These are phyloP conservation scores for Boletales sp. DNA, from an alignment of 768 basidiomycete genomes.

Conservation along the genomic window DNA sequence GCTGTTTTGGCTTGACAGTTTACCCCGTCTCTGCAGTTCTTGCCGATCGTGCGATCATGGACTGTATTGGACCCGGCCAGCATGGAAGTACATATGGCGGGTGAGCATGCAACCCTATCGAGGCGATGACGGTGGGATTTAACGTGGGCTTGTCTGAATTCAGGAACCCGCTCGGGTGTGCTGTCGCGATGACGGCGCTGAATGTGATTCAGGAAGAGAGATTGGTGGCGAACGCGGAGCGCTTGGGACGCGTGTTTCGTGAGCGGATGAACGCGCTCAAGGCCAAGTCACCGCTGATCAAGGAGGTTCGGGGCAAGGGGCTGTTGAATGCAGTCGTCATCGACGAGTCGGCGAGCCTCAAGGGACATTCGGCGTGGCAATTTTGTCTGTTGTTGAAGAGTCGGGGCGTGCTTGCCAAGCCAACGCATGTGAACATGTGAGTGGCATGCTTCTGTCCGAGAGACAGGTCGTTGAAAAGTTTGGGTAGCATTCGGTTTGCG, in stretches of 20 bases:
- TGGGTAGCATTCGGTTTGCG: slow-evolving; percentile 84
- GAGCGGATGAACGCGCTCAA: slow-evolving; percentile 48
- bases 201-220: slow-evolving; percentile 88
- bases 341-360: slow-evolving; percentile 73
- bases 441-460: slow-evolving; percentile 26
- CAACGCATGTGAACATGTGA: slow-evolving; percentile 92
- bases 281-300: slow-evolving; percentile 61
- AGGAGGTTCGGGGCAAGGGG: slow-evolving; percentile 80
- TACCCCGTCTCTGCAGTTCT: slow-evolving; percentile 97
- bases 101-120: slow-evolving; percentile 34
- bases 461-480: neutral
- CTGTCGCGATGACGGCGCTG: slow-evolving; percentile 91
- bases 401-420: slow-evolving; percentile 90
- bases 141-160: neutral
- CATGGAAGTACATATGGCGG: slow-evolving; percentile 97
- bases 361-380: slow-evolving; percentile 91
- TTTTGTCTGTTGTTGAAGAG: slow-evolving; percentile 90
- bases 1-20: slow-evolving; percentile 42
- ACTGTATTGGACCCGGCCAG: slow-evolving; percentile 91
- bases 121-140: neutral
- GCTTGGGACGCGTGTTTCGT: slow-evolving; percentile 82
- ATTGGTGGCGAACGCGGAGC: slow-evolving; percentile 74
- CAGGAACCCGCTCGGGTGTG: slow-evolving; percentile 93
- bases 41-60: slow-evolving; percentile 88
- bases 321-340: slow-evolving; percentile 93